Percentiles rank a stretch among this genome's conserved stretches.
Conservation (phyloP, 768 basidiomycete genomes). For the Tulasnella sp. region DNA sequence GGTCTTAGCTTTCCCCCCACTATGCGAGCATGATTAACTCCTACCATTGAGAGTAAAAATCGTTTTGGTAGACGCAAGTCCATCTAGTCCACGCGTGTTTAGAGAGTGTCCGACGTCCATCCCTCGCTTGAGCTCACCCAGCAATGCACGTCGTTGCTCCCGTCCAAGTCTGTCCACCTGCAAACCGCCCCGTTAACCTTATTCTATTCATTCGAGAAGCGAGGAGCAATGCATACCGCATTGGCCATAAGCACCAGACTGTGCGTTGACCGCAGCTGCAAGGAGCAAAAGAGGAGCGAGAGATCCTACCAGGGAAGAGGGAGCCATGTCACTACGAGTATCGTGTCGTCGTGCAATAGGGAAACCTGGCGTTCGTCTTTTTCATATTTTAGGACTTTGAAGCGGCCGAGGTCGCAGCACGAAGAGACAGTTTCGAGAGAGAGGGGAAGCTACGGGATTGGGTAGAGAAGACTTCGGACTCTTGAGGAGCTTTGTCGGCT, state of each 20-base stretch:
- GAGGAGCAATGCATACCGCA: background rate
- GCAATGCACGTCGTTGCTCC: constrained; percentile 32
- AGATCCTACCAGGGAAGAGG: background rate
- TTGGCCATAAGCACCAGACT: background rate
- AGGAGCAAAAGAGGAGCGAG: background rate
- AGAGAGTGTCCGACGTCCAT: too few species aligned
- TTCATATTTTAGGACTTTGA: background rate
- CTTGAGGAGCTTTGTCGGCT: background rate
- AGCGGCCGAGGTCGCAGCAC: background rate
- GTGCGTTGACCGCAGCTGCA: background rate
- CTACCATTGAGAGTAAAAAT: background rate
- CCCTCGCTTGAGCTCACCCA: constrained; percentile 25
- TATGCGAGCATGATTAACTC: background rate
- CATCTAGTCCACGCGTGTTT: background rate
- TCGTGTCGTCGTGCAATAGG: background rate
- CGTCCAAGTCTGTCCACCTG: constrained; percentile 33
- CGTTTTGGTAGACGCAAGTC: constrained; percentile 4
- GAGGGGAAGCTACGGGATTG: background rate
- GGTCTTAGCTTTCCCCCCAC: background rate
- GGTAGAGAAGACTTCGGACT: background rate
- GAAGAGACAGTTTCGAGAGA: background rate
- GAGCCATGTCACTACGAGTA: background rate
- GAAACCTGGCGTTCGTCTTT: background rate
- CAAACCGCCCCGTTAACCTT: background rate
- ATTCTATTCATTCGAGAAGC: background rate